Base-by-base conservation (phyloP, 1,284 basidiomycete genomes). In the Trichosporon sp. region DNA sequence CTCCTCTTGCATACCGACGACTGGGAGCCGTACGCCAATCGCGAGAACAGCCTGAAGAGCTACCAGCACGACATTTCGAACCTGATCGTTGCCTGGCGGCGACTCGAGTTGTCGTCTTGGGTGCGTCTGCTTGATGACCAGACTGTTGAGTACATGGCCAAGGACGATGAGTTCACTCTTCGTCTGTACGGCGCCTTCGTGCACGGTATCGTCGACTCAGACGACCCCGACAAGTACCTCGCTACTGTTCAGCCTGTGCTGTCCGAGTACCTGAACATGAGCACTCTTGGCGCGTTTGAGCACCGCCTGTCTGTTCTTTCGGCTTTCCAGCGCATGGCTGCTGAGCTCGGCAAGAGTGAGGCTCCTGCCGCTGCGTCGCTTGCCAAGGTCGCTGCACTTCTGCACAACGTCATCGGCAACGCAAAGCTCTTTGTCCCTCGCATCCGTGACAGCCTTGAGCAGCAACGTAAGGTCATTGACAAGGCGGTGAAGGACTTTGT, bases 21-120 rank as follows among this genome's bases (percentile, higher is more conserved):
- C 75, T 99, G 96, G 96, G 93, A 99, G 77, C 88, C 89, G 71
- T 99, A 91, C 72, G 89, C 95, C 11, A 95, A 93, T 79, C 84
- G 86, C 25, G 88, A 90, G 57, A 97, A 95, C 73, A 88, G 88
- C 25, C 84, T 99, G 64, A 87, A 86, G 71, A 66, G 75, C 0
- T 84, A 90, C 72, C 90, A 89, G 64, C 84, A 87, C 27, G 83
- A 83, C 11, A 80, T 97, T 31, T 89, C 86, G 5, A 81, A 80
- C 21, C 84, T 95, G 56, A 91, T 99, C 60, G 87, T 99, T 56
- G 85, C 87, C 27, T 99, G 96, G 96, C 85, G 96, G 61, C 86
- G 91, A 46, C 81, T 95, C 61, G 96, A 99, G 76, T 81, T 99
- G 27, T 84, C 88, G 3, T 91, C 89, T 60, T 99, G 96, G 96